These are phyloP conservation scores for Madurella mycetomatis DNA, from an alignment of 2,329 filamentous ascomycete genomes.

Conservation along the genomic window DNA sequence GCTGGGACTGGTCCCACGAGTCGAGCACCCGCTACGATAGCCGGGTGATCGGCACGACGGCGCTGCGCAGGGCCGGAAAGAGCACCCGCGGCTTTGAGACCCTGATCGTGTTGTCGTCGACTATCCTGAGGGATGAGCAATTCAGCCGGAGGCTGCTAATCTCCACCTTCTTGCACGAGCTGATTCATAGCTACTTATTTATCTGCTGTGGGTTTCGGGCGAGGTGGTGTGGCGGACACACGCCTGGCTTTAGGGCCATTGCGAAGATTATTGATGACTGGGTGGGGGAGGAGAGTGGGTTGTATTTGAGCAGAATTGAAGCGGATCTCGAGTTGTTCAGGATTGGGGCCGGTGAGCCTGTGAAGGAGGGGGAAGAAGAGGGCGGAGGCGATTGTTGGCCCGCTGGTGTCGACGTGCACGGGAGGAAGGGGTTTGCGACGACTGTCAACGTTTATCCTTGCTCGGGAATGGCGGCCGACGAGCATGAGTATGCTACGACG, in stretches of 20 bases:
- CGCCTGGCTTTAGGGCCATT: constrained; percentile 54
- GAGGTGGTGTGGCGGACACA: constrained; percentile 54
- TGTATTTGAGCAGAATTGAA: constrained; percentile 57
- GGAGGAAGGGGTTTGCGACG: neutral
- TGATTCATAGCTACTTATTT: constrained; percentile 64
- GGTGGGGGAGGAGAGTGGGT: constrained; percentile 48
- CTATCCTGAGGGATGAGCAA: constrained; percentile 50
- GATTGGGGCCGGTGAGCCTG: neutral
- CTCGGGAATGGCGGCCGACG: constrained; percentile 19
- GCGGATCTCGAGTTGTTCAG: constrained; percentile 56
- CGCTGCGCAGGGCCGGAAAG: constrained; percentile 43
- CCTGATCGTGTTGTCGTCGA: constrained; percentile 56
- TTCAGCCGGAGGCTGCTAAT: constrained; percentile 60
- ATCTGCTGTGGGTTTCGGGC: constrained; percentile 57
- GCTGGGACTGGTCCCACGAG: constrained; percentile 57
- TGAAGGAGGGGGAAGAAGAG: neutral
- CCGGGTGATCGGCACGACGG: constrained; percentile 60
- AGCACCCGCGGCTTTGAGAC: constrained; percentile 54
- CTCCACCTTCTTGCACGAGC: constrained; percentile 61
- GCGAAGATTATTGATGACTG: constrained; percentile 57
- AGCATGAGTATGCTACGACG: constrained; percentile 2
- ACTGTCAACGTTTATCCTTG: constrained; percentile 17
- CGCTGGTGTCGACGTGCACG: neutral
- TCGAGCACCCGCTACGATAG: constrained; percentile 46
- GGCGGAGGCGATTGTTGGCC: neutral